These are phyloP conservation scores for Russula dissimulans DNA, from an alignment of 768 basidiomycete genomes.

Conservation along the genomic window DNA sequence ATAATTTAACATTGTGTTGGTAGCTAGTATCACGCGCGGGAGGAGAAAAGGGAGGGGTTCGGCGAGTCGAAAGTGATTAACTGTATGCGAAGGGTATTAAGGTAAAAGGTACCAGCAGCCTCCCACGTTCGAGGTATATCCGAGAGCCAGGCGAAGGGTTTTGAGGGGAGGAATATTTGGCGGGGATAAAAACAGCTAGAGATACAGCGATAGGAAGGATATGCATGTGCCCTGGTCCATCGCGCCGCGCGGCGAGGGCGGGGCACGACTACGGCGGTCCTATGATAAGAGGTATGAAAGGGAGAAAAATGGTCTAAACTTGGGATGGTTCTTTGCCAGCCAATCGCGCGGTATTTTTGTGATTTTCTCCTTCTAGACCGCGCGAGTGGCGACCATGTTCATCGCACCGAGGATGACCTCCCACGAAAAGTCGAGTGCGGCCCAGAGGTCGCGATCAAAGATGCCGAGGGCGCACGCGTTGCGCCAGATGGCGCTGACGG, in stretches of 20 bases:
- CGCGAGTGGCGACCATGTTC: constrained; percentile 25
- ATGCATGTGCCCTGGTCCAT: constrained; percentile 13
- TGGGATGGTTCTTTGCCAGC: not conserved
- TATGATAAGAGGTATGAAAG: not conserved
- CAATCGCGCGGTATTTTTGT: not conserved
- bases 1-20: constrained; percentile 11
- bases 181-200: constrained; percentile 5
- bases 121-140: constrained; percentile 8
- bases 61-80: not conserved
- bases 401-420: constrained; percentile 54
- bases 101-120: constrained; percentile 2
- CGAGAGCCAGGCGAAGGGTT: not conserved
- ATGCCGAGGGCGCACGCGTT: constrained; percentile 66
- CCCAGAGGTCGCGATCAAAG: constrained; percentile 57
- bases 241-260: constrained; percentile 13
- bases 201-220: constrained; percentile 11
- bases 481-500: constrained; percentile 60
- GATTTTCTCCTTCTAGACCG: constrained; percentile 2
- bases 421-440: constrained; percentile 59
- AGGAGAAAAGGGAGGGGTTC: not conserved
- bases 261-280: constrained; percentile 10
- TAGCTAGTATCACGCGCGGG: not conserved
- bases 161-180: not conserved
- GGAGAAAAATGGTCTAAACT: not conserved
- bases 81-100: constrained; percentile 3